Conservation (phyloP, 495 filamentous ascomycete genomes). For the Penicillium simplicissimum region DNA sequence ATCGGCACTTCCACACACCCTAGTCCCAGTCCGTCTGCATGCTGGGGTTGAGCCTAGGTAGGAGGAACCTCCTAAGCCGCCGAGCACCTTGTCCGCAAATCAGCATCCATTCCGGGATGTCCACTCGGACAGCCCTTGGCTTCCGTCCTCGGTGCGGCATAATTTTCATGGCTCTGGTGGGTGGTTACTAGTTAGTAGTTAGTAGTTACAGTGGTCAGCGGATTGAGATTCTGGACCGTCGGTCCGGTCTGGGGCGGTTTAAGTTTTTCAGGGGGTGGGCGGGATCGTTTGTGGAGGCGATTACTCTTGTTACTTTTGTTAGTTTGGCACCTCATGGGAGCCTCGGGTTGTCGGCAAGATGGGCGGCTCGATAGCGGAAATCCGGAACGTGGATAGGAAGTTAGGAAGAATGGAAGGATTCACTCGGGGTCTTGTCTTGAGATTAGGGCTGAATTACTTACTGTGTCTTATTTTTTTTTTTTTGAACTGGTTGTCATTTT, state of each 20-base stretch:
- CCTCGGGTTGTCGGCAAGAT: conserved; percentile 1
- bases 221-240: conserved; percentile 1
- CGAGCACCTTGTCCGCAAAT: neutral
- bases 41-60: neutral
- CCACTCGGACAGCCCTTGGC: neutral
- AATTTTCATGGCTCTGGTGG: neutral
- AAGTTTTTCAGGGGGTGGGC: neutral
- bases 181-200: too few species aligned
- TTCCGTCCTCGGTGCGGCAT: neutral
- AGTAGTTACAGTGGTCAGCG: too few species aligned
- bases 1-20: neutral
- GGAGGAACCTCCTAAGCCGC: neutral
- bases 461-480: neutral
- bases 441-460: neutral
- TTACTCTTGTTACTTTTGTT: too few species aligned
- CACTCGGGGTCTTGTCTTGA: neutral
- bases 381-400: neutral
- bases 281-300: neutral
- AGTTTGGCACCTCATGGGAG: too few species aligned
- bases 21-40: neutral
- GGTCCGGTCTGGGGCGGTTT: conserved; percentile 1
- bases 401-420: neutral
- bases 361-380: neutral
- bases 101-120: neutral
- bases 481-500: neutral